These are phyloP conservation scores for Amylocystis lapponica DNA, from an alignment of 768 basidiomycete genomes.

Conservation along the genomic window DNA sequence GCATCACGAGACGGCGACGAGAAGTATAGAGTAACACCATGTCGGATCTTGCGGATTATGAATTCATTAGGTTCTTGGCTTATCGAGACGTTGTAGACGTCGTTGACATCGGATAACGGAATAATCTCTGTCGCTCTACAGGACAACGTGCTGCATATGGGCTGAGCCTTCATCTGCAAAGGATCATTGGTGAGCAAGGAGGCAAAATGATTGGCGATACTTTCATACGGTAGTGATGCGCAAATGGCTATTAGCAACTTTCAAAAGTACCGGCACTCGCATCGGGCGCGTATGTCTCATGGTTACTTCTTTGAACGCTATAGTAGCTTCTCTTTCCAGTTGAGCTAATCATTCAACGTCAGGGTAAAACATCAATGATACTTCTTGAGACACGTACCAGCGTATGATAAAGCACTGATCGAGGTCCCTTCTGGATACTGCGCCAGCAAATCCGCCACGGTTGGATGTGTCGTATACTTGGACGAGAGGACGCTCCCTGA, in stretches of 20 bases:
- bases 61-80: conserved; percentile 77
- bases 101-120: conserved; percentile 74
- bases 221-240: conserved; percentile 67
- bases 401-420: conserved; percentile 42
- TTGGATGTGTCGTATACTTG: conserved; percentile 52
- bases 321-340: conserved; percentile 54
- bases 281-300: conserved; percentile 62
- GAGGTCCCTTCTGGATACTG: conserved; percentile 38
- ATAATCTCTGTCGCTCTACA: conserved; percentile 83
- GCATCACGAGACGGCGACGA: conserved; percentile 62
- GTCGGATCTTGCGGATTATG: conserved; percentile 67
- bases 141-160: conserved; percentile 59
- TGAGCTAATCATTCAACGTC: conserved; percentile 33
- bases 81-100: conserved; percentile 77
- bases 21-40: conserved; percentile 71
- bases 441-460: conserved; percentile 53
- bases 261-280: conserved; percentile 66
- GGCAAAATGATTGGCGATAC: neutral
- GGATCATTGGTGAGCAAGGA: conserved; percentile 7
- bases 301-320: conserved; percentile 54
- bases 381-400: conserved; percentile 44
- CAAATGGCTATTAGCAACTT: conserved; percentile 64
- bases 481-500: conserved; percentile 15
- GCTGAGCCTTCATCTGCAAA: conserved; percentile 58
- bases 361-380: neutral